Percentiles rank a stretch among this genome's conserved stretches.
Evolutionary conservation across 345 rosid species (phyloP).

Genomic region (Citrus australasica): DNA sequence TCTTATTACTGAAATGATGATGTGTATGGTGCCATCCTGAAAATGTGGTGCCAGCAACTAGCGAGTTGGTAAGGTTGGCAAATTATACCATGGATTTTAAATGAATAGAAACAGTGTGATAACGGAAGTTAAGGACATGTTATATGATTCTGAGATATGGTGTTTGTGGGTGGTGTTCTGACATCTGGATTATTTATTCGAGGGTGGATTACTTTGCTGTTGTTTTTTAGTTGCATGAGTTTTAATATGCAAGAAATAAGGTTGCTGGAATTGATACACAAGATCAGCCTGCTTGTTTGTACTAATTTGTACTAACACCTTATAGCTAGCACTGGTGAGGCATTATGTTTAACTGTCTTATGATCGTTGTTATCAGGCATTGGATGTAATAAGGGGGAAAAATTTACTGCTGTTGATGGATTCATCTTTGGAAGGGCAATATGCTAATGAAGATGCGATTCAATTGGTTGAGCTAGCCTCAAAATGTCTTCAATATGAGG

Average conservation of each 20-base stretch:
- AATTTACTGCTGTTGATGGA: slow-evolving; percentile 56
- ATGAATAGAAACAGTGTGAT: neutral
- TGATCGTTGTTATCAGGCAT: slow-evolving; percentile 36
- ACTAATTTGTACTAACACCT: neutral
- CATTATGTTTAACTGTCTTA: neutral
- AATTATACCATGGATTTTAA: neutral
- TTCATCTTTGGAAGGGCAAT: slow-evolving; percentile 74
- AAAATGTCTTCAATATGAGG: slow-evolving; percentile 68
- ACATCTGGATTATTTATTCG: neutral
- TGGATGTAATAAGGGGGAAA: slow-evolving; percentile 67
- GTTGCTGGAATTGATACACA: neutral
- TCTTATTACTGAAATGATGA: neutral
- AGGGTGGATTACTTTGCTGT: too few relatives aligned
- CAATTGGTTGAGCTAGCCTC: slow-evolving; percentile 64
- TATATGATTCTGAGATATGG: neutral
- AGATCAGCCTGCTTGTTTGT: neutral
- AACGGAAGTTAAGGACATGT: neutral
- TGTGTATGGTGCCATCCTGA: neutral
- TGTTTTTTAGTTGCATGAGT: neutral
- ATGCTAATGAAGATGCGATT: slow-evolving; percentile 57
- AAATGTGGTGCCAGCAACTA: neutral
- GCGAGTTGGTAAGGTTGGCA: neutral
- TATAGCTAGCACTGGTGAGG: neutral
- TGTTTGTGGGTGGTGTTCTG: neutral
- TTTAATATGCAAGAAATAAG: neutral